A percentile compares a stretch with the other conserved stretches of the same genome.
Evolutionary conservation across 768 basidiomycete genomes (phyloP).

Genomic region (Tricholoma furcatifolium): DNA sequence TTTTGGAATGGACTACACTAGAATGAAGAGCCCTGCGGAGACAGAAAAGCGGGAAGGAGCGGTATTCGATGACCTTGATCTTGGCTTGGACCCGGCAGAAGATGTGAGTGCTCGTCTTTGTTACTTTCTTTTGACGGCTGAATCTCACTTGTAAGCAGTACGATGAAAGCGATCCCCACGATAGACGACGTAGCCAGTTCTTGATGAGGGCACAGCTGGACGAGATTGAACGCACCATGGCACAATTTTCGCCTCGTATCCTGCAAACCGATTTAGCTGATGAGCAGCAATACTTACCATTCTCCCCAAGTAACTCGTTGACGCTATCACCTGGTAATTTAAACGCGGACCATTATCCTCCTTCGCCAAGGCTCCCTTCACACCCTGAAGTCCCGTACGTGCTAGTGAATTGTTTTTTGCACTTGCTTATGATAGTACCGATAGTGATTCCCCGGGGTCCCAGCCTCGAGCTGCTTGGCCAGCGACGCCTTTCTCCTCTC

Average conservation of each 20-base stretch:
- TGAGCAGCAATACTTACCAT: constrained; percentile 29
- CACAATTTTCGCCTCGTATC: constrained; percentile 62
- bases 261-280: constrained; percentile 40
- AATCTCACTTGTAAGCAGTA: constrained; percentile 40
- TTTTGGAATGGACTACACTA: constrained; percentile 33
- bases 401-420: constrained; percentile 13
- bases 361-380: constrained; percentile 35
- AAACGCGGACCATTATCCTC: constrained; percentile 31
- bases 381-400: constrained; percentile 25
- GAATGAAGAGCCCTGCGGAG: constrained; percentile 34
- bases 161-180: constrained; percentile 70
- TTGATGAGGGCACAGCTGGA: constrained; percentile 75
- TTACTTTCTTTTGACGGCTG: neutral
- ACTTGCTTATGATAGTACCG: constrained; percentile 1
- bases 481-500: constrained; percentile 37
- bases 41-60: constrained; percentile 48
- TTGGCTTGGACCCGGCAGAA: constrained; percentile 45
- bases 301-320: constrained; percentile 32
- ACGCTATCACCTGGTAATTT: constrained; percentile 24
- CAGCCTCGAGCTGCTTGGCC: constrained; percentile 34
- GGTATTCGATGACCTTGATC: constrained; percentile 51
- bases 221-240: constrained; percentile 74
- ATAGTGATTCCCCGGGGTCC: constrained; percentile 15
- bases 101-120: constrained; percentile 33
- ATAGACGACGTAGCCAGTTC: constrained; percentile 72